Evolutionary conservation across 2,329 filamentous ascomycete species (phyloP), one percentile per base, ranked within the genome.

Genomic region (Neofusicoccum umdonicola): DNA sequence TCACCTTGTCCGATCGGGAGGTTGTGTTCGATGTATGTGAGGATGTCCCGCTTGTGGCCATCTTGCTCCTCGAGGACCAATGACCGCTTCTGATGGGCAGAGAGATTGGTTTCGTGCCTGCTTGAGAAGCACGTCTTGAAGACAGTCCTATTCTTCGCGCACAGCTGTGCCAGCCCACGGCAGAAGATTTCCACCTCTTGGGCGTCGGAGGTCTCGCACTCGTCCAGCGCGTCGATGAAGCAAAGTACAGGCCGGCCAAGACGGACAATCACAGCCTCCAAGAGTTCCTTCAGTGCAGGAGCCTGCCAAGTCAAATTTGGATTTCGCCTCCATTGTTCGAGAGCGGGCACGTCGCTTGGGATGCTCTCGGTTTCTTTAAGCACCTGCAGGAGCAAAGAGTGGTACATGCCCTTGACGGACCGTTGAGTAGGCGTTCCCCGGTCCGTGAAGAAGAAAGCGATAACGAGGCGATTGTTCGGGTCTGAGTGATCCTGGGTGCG

Each of bases 181-280:
- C 85, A 79, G 61, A 80, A 80, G 0, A 68, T 47, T 1, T 84
- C 69, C 78, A 85, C 83, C 0, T 77, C 73, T 35, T 73, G 73
- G 2, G 80, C 71, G 51, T 84, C 71, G 1, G 70, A 61, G 57
- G 82, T 78, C 6, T 81, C 72, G 63, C 81, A 83, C 67, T 85
- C 83, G 42, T 85, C 82, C 0, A 84, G 72, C 0, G 82, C 83
- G 60, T 84, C 81, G 0, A 77, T 70, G 22, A 74, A 74, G 45
- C 67, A 72, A 2, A 70, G 58, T 1, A 73, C 67, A 42, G 67
- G 60, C 5, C 52, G 63, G 0, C 60, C 65, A 11, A 73, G 68
- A 1, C 4, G 35, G 39, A 44, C 62, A 41, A 72, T 61, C 17
- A 68, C 67, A 39, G 70, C 62, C 35, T 67, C 67, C 3, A 75